These are phyloP conservation scores for Boeremia lycopersici DNA, from an alignment of 2,329 filamentous ascomycete species.

Conservation along the genomic window DNA sequence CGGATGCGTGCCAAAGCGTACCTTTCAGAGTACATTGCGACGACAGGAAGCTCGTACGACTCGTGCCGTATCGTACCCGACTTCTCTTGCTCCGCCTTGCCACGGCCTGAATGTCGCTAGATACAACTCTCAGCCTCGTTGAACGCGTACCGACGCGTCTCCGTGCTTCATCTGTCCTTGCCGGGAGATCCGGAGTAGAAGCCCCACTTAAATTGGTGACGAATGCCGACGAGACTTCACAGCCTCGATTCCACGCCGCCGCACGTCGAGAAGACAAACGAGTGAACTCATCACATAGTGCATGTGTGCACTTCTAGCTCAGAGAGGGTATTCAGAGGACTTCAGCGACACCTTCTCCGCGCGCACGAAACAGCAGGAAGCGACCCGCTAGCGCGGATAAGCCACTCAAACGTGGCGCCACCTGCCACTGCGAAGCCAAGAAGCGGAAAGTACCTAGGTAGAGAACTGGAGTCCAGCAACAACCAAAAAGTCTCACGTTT, in stretches of 20 bases:
- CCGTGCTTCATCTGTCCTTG: slow-evolving; percentile 6
- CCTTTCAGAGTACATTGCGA: neutral
- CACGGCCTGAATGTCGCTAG: neutral
- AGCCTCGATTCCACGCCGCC: neutral
- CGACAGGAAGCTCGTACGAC: neutral
- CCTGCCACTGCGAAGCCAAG: no score
- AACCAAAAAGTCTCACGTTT: neutral
- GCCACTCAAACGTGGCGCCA: neutral
- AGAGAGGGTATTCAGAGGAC: neutral
- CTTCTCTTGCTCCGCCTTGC: neutral
- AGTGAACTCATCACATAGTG: neutral
- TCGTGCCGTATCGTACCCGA: neutral
- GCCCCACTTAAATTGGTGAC: slow-evolving; percentile 27
- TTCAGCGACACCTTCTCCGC: neutral
- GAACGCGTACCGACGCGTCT: slow-evolving; percentile 1
- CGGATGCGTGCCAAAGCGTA: neutral
- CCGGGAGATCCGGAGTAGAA: slow-evolving; percentile 28
- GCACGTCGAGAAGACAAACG: neutral
- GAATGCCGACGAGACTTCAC: slow-evolving; percentile 15
- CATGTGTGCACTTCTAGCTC: neutral
- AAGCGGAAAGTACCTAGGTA: neutral
- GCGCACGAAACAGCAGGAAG: neutral
- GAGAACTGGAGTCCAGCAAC: neutral
- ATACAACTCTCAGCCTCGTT: neutral
- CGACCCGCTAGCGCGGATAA: neutral